These are phyloP conservation scores for Hypomontagnella submonticulosa DNA, from an alignment of 495 filamentous ascomycete genomes.

Conservation along the genomic window DNA sequence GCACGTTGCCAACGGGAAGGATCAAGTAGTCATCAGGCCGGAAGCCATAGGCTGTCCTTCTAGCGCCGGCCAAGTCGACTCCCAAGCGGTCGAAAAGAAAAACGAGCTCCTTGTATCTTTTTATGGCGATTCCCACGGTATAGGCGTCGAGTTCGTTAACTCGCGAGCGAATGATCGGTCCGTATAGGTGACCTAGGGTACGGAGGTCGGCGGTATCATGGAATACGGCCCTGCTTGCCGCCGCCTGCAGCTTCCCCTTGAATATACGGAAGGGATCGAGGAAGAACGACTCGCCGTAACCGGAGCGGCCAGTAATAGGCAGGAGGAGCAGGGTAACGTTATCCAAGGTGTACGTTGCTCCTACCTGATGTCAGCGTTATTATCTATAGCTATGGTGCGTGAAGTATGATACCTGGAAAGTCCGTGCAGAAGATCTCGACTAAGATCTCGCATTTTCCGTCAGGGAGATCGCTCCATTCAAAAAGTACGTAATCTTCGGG, in stretches of 20 bases:
- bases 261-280: slow-evolving; percentile 44
- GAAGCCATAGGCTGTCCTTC: too few relatives aligned
- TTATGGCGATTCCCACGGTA: slow-evolving; percentile 2
- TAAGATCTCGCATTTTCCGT: neutral
- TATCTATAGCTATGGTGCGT: too few relatives aligned
- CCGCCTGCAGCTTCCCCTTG: slow-evolving; percentile 47
- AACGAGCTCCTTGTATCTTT: slow-evolving; percentile 5
- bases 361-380: neutral
- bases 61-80: too few relatives aligned
- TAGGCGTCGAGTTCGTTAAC: neutral
- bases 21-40: too few relatives aligned
- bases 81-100: neutral
- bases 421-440: slow-evolving; percentile 13
- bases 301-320: slow-evolving; percentile 21
- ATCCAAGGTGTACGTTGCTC: neutral
- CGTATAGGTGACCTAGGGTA: slow-evolving; percentile 25
- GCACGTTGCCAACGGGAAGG: too few relatives aligned
- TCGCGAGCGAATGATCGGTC: neutral
- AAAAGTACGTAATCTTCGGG: slow-evolving; percentile 12
- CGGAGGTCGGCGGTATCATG: slow-evolving; percentile 43
- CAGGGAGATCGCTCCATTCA: neutral
- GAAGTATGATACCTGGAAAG: slow-evolving; percentile 6
- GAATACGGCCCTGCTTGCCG: slow-evolving; percentile 39
- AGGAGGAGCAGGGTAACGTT: neutral
- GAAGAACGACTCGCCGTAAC: slow-evolving; percentile 32